Percentiles rank a stretch among this genome's conserved stretches.
Evolutionary conservation across 305 asterid species (phyloP).

Genomic region (Fraxinus sp.): DNA sequence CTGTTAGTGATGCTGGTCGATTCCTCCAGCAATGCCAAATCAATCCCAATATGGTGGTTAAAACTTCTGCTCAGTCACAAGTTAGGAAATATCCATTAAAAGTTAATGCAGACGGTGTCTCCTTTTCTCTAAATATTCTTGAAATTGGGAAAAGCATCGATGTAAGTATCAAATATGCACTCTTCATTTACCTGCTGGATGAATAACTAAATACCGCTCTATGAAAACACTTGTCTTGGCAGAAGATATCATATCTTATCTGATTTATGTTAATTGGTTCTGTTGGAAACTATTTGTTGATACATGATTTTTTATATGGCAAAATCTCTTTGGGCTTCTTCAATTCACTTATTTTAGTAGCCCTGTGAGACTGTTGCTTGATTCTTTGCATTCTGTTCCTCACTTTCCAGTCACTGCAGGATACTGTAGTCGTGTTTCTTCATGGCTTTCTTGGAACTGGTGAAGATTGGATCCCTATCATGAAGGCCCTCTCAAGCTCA

Average conservation of each 20-base stretch:
- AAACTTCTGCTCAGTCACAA: slow-evolving; percentile 40
- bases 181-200: not conserved
- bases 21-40: slow-evolving; percentile 56
- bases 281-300: not conserved
- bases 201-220: not conserved
- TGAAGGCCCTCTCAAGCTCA: slow-evolving; percentile 79
- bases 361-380: not conserved
- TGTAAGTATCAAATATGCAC: slow-evolving; percentile 40
- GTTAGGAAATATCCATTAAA: slow-evolving; percentile 52
- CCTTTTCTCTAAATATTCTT: slow-evolving; percentile 57
- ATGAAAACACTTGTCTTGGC: not conserved
- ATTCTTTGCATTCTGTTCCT: slow-evolving; percentile 16
- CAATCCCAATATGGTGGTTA: slow-evolving; percentile 51
- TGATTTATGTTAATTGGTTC: not conserved
- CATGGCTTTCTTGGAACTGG: slow-evolving; percentile 93
- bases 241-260: not conserved
- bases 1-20: slow-evolving; percentile 63
- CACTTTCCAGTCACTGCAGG: slow-evolving; percentile 44
- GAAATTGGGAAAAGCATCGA: slow-evolving; percentile 63
- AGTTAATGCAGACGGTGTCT: slow-evolving; percentile 48
- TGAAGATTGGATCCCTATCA: slow-evolving; percentile 80
- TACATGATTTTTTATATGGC: not conserved
- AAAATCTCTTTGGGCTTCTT: slow-evolving; percentile 1
- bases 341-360: not conserved
- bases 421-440: slow-evolving; percentile 62